Conservation (phyloP, 495 filamentous ascomycete genomes). For the Talaromyces adpressus region DNA sequence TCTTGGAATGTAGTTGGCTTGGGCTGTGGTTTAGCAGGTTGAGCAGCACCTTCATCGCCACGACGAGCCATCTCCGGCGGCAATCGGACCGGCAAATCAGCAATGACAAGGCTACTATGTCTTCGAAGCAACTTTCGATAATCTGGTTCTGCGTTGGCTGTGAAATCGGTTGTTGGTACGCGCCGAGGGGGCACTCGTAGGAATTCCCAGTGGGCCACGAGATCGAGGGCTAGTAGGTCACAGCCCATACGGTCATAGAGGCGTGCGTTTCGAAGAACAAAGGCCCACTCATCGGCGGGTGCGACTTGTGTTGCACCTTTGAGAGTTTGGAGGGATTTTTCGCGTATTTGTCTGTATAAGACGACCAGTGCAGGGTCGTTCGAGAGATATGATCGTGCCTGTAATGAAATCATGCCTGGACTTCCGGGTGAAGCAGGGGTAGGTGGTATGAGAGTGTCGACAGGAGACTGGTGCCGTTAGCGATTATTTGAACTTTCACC, state of each 20-base stretch:
- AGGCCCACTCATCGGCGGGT: conserved; percentile 75
- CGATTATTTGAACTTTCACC: conserved; percentile 10
- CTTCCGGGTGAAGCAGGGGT: conserved; percentile 39
- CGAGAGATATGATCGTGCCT: conserved; percentile 72
- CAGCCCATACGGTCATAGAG: conserved; percentile 95
- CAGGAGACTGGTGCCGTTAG: conserved; percentile 51
- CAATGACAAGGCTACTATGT: conserved; percentile 71
- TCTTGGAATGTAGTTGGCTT: conserved; percentile 80
- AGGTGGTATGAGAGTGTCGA: conserved; percentile 56
- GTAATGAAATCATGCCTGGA: conserved; percentile 41
- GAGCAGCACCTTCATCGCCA: conserved; percentile 18
- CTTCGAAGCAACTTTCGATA: conserved; percentile 63
- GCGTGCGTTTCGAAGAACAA: conserved; percentile 80
- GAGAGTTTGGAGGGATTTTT: conserved; percentile 78
- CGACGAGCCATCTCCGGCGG: conserved; percentile 7
- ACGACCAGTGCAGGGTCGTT: conserved; percentile 86
- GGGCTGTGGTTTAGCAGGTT: conserved; percentile 38
- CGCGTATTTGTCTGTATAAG: conserved; percentile 79
- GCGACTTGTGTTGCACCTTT: conserved; percentile 78
- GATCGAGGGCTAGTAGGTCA: conserved; percentile 81
- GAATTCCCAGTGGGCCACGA: conserved; percentile 84
- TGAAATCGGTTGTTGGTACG: conserved; percentile 18
- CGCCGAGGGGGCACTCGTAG: conserved; percentile 41
- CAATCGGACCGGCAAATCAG: conserved; percentile 55
- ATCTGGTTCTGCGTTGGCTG: conserved; percentile 42